Evolutionary conservation across 768 basidiomycete genomes (phyloP), one percentile per base, ranked within the genome.

Genomic region (Serpula lacrymans): DNA sequence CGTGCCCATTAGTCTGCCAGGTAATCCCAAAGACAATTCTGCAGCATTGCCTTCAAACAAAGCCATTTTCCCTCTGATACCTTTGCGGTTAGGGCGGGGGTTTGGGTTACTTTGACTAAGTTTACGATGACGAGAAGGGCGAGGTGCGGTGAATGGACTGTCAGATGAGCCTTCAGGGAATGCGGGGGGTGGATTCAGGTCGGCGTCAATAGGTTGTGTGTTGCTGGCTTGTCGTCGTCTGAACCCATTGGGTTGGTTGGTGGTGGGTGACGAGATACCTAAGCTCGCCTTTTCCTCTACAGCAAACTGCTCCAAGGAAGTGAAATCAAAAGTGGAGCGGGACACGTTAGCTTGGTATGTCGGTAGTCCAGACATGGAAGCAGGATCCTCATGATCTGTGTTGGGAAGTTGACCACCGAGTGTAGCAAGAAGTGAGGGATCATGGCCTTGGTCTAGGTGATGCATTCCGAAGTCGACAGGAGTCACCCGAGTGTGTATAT

Each of bases 51-150:
- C 63, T 48, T 98, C 96, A 57, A 98, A 98, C 3, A 95, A 66
- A 0, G 93, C 94, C 60, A 98, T 75, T 63, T 97, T 98, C 14
- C 88, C 90, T 32, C 79, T 76, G 25, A 76, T 71, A 17, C 71
- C 75, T 53, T 72, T 80, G 34, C 78, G 72, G 39, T 70, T 70
- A 3, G 72, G 60, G 25, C 85, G 76, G 4, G 87, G 86, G 34
- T 75, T 62, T 0, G 84, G 76, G 36, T 80, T 84, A 49, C 84
- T 88, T 57, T 91, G 84, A 49, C 88, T 92, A 41, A 95, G 72
- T 54, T 93, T 95, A 34, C 95, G 84, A 45, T 88, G 84, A 29
- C 90, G 82, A 3, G 78, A 56, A 2, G 75, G 62, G 17, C 62
- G 49, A 53, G 62, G 42, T 39, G 46, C 31, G 53, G 52, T 13